A percentile compares a stretch with the other conserved stretches of the same genome.
Conservation (phyloP, 768 basidiomycete species). For the Termitomyces sp. region DNA sequence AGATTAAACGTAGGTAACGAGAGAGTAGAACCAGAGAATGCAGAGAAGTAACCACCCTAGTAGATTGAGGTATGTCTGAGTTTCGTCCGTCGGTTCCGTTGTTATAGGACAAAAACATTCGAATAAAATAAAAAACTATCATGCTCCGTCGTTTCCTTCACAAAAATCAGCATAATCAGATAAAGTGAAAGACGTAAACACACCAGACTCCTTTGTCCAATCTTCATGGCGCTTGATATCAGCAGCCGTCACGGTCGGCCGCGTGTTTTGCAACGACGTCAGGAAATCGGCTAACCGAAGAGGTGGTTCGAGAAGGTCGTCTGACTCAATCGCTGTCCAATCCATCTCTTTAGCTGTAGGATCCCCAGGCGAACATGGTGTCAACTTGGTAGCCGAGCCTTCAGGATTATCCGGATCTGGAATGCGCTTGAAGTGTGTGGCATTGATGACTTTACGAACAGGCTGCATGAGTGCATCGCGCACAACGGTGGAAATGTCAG, state of each 20-base stretch:
- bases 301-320: slow-evolving; percentile 88
- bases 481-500: slow-evolving; percentile 91
- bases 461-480: slow-evolving; percentile 99
- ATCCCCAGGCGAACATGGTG: slow-evolving; percentile 96
- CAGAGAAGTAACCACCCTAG: background rate
- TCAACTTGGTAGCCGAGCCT: slow-evolving; percentile 55
- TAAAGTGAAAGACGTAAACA: slow-evolving; percentile 18
- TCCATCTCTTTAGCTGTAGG: slow-evolving; percentile 77
- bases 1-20: slow-evolving; percentile 1
- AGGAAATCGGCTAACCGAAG: slow-evolving; percentile 77
- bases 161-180: background rate
- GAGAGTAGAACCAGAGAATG: background rate
- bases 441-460: slow-evolving; percentile 90
- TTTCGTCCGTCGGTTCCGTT: background rate
- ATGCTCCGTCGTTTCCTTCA: slow-evolving; percentile 14
- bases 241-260: slow-evolving; percentile 83
- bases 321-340: slow-evolving; percentile 84
- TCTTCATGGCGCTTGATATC: slow-evolving; percentile 83
- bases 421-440: slow-evolving; percentile 87
- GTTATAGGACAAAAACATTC: background rate
- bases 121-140: background rate
- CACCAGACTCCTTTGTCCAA: slow-evolving; percentile 83
- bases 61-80: background rate
- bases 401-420: slow-evolving; percentile 22
- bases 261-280: slow-evolving; percentile 68